Evolutionary conservation across 2,329 filamentous ascomycete species (phyloP), one percentile per base, ranked within the genome.

Genomic region (Drechslerella stenobrocha): DNA sequence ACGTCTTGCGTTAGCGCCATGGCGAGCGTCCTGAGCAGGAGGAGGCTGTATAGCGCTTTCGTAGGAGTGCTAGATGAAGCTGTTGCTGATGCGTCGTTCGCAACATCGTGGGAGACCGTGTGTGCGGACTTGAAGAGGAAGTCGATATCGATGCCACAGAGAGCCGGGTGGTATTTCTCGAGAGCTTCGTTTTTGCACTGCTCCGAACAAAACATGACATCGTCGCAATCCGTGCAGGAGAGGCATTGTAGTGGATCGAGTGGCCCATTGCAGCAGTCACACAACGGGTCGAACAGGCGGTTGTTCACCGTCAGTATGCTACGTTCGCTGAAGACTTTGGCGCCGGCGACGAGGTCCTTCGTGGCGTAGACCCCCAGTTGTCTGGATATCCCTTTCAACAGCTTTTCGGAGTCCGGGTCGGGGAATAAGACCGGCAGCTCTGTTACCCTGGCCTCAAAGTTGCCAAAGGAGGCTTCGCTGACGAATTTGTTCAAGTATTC

Each of bases 321-420:
- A 67, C 87, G 88, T 74, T 98, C 93, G 47, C 83, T 80, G 26
- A 98, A 81, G 1, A 96, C 84, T 3, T 82, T 80, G 75, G 95
- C 88, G 7, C 88, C 88, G 0, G 90, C 84, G 0, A 80, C 78
- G 34, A 97, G 88, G 71, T 95, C 86, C 70, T 88, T 83, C 72
- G 85, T 89, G 5, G 91, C 92, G 75, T 97, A 97, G 2, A 98
- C 82, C 2, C 93, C 93, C 0, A 98, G 82, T 76, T 98, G 93
- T 66, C 83, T 82, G 71, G 85, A 50, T 61, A 44, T 64, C 22
- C 30, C 52, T 70, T 24, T 66, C 50, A 34, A 69, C 61, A 22
- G 57, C 66, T 22, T 65, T 15, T 65, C 47, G 13, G 72, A 70
- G 23, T 71, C 72, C 13, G 72, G 72, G 26, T 71, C 73, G 22